Evolutionary conservation across 2,329 filamentous ascomycete genomes (phyloP).

Genomic region (Mycosphaerella arachidis): DNA sequence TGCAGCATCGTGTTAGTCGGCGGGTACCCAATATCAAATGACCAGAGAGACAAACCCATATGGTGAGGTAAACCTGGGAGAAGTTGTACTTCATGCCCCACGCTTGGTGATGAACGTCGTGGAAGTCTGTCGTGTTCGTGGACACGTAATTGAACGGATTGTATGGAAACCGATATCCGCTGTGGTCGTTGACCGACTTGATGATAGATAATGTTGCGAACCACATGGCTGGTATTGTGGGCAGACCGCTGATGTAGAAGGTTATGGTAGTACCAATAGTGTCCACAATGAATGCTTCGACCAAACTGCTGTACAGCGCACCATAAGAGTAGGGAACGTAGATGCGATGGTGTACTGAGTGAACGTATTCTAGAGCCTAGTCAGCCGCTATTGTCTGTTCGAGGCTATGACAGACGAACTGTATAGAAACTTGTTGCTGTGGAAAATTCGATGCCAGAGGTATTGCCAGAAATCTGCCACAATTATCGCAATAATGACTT

Average conservation of each 20-base stretch:
- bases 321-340: constrained; percentile 9
- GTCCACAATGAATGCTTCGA: constrained; percentile 7
- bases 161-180: constrained; percentile 4
- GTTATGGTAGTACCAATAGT: constrained; percentile 1
- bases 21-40: too few relatives aligned
- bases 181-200: constrained; percentile 5
- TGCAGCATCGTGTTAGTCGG: too few relatives aligned
- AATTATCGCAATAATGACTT: not conserved
- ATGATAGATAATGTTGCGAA: not conserved
- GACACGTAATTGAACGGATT: constrained; percentile 6
- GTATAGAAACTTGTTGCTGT: constrained; percentile 4
- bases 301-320: constrained; percentile 4
- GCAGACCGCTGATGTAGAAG: constrained; percentile 3
- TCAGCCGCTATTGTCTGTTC: too few relatives aligned
- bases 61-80: constrained; percentile 8
- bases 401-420: not conserved
- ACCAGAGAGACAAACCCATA: constrained; percentile 1
- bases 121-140: constrained; percentile 3
- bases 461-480: constrained; percentile 1
- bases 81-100: constrained; percentile 11
- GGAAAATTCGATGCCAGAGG: not conserved
- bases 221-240: not conserved
- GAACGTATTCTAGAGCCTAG: not conserved
- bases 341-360: constrained; percentile 3
- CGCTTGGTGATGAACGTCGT: constrained; percentile 9